Base-by-base conservation (phyloP, 768 basidiomycete species). In the Xerocomellus intermedius region DNA sequence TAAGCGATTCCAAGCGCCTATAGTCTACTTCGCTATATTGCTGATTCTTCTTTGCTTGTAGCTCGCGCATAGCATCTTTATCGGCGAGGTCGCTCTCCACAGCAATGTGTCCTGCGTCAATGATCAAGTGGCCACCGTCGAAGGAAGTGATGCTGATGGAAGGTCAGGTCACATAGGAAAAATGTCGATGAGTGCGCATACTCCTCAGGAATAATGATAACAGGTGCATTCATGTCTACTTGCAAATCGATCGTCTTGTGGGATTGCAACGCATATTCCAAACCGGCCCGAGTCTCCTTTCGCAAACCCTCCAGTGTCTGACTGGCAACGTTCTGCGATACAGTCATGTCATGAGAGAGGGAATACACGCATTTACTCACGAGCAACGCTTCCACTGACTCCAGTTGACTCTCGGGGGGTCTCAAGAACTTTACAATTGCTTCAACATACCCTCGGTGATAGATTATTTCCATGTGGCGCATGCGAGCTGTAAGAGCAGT, bases 181-280 rank as follows among this genome's bases (percentile, higher is more conserved):
- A 69, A 77, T 52, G 30, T 21, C 2, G 26, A 42, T 21, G 30
- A 48, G 48, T 54, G 42, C 9, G 44, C 71, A 47, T 67, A 94
- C 93, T 92, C 86, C 74, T 98, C 96, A 2, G 97, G 97, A 49
- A 98, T 82, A 63, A 99, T 93, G 67, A 99, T 97, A 62, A 99
- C 84, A 6, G 97, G 97, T 0, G 97, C 94, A 64, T 96, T 91
- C 79, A 99, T 81, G 65, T 99, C 95, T 75, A 99, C 83, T 60
- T 92, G 90, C n/a, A 99, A 78, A 68, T 98, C 95, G 42, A 98
- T 78, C 1, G 97, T 98, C 77, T 94, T 96, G 78, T 97, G 95
- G 16, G 84, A 86, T 69, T 94, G 87, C 45, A 99, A 73, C 0
- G 96, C 96, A 73, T 89, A 89, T 74, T 98, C 96, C 50, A 99